Conservation (phyloP, 306 rosid species). For the Styphnolobium japonicum region DNA sequence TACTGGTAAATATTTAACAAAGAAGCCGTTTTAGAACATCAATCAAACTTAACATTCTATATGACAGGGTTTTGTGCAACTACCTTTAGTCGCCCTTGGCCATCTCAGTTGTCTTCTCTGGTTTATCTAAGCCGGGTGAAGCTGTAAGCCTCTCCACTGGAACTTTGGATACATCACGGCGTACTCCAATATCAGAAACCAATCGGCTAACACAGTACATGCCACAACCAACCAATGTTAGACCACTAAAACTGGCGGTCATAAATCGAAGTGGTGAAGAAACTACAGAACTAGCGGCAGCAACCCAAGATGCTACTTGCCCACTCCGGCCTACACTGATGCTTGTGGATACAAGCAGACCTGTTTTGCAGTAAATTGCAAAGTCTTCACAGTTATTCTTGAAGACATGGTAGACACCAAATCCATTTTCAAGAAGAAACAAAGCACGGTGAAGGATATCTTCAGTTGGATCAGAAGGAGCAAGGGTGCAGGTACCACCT, state of each 20-base stretch:
- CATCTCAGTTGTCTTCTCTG: constrained; percentile 7
- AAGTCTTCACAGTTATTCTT: constrained; percentile 82
- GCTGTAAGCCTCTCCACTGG: constrained; percentile 46
- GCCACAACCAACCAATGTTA: constrained; percentile 41
- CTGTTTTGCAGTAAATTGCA: constrained; percentile 86
- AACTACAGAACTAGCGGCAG: constrained; percentile 42
- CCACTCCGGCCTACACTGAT: constrained; percentile 59
- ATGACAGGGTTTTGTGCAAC: not conserved
- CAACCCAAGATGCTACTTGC: constrained; percentile 50
- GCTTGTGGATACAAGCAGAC: constrained; percentile 40
- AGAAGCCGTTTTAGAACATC: not conserved
- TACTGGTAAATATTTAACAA: not conserved
- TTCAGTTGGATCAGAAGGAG: constrained; percentile 42
- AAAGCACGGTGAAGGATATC: constrained; percentile 52
- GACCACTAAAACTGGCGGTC: constrained; percentile 29
- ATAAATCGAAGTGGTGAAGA: constrained; percentile 39
- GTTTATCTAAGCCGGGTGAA: not conserved
- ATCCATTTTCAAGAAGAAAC: constrained; percentile 67
- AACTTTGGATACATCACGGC: constrained; percentile 52
- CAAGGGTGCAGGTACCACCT: constrained; percentile 83
- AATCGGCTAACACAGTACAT: constrained; percentile 46
- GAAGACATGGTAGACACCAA: constrained; percentile 53
- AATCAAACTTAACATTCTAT: not conserved
- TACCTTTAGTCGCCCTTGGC: not conserved
- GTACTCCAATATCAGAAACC: constrained; percentile 54